These are phyloP conservation scores for Thinopyrum obtusiflorum DNA, from an alignment of 202 grass and related monocot species.

Conservation along the genomic window DNA sequence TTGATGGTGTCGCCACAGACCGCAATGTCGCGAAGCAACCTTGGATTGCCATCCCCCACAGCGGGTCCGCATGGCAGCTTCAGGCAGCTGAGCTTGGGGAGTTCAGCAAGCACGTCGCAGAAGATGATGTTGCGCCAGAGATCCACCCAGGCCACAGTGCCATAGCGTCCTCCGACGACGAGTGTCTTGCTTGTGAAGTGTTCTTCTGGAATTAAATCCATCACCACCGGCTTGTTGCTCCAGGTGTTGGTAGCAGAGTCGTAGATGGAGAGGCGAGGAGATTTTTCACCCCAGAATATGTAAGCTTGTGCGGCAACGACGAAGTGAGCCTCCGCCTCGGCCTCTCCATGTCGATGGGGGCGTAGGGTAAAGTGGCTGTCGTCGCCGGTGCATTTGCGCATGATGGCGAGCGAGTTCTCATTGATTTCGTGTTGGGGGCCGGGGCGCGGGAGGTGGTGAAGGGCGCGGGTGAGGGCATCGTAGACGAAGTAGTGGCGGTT, in stretches of 20 bases:
- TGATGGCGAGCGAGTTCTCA: not conserved
- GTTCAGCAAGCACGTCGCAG: not conserved
- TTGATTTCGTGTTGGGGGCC: not conserved
- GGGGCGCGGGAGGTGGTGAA: not conserved
- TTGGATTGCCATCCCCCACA: too few species aligned
- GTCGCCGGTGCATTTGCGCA: not conserved
- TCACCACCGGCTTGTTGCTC: not conserved
- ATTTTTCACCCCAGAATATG: too few species aligned
- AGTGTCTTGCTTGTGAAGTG: not conserved
- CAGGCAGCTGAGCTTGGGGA: too few species aligned
- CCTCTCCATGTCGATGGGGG: too few species aligned
- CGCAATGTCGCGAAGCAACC: too few species aligned
- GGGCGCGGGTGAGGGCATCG: not conserved
- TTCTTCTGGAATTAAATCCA: too few species aligned
- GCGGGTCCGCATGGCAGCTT: too few species aligned
- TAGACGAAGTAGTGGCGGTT: not conserved
- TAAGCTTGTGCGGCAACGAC: not conserved
- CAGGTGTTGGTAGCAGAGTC: not conserved
- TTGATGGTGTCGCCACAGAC: too few species aligned
- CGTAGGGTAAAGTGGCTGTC: too few species aligned
- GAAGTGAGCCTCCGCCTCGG: not conserved
- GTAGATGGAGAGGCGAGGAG: not conserved
- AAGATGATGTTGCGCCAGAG: not conserved
- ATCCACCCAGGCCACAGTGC: not conserved
- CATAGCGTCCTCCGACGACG: not conserved